Evolutionary conservation across 2,329 filamentous ascomycete species (phyloP).

Genomic region (Trichoderma koningiopsis): DNA sequence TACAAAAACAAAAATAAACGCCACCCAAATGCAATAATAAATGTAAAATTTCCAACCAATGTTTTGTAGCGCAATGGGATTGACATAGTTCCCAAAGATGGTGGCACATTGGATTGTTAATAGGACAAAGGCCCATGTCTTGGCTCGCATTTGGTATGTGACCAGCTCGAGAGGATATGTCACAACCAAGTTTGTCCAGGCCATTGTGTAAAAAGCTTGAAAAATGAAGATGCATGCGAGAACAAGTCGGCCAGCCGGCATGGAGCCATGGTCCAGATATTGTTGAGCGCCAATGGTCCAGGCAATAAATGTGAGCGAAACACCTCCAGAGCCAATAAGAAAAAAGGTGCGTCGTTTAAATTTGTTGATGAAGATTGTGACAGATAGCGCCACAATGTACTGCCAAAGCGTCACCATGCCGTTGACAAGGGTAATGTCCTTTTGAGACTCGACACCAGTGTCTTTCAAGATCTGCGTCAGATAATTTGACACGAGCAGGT

Average conservation of each 20-base stretch:
- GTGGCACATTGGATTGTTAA: conserved; percentile 42
- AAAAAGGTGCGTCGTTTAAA: conserved; percentile 45
- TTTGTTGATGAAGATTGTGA: conserved; percentile 41
- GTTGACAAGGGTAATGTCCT: conserved; percentile 46
- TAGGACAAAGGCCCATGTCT: conserved; percentile 45
- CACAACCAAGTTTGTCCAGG: conserved; percentile 48
- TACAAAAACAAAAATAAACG: conserved; percentile 40
- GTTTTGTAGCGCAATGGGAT: conserved; percentile 42
- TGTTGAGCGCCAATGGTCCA: conserved; percentile 46
- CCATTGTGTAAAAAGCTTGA: conserved; percentile 46
- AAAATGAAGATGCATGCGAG: conserved; percentile 48
- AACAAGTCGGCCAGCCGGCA: conserved; percentile 40
- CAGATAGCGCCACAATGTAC: conserved; percentile 44
- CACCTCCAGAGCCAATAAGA: conserved; percentile 42
- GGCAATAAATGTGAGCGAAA: conserved; percentile 43
- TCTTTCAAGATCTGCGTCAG: conserved; percentile 44
- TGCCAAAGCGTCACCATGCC: conserved; percentile 47
- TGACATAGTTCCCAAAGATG: conserved; percentile 46
- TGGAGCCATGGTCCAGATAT: conserved; percentile 39
- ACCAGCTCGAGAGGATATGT: conserved; percentile 48
- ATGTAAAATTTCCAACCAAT: conserved; percentile 48
- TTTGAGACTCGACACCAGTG: conserved; percentile 41
- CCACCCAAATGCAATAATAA: conserved; percentile 45
- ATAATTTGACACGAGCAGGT: conserved; percentile 47
- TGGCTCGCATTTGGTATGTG: conserved; percentile 47